phyloP scores from a whole-genome alignment of 2,329 filamentous ascomycete genomes.

The Fusarium nanum region DNA sequence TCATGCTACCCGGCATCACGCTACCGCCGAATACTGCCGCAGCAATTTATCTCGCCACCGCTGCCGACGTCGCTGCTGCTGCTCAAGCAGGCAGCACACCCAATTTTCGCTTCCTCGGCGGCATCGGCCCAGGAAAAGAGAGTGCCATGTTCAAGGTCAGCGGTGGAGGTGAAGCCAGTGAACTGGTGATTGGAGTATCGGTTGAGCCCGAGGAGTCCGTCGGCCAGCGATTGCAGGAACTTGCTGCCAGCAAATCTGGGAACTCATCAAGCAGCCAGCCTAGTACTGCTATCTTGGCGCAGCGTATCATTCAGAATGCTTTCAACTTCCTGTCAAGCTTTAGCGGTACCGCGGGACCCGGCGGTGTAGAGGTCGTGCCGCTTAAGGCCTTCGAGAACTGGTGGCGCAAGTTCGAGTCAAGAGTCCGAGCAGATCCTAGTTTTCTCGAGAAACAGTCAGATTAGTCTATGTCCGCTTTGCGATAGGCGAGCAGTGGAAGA shows the following conservation, averaged over 20 bases:
- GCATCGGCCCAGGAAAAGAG: conserved; percentile 88
- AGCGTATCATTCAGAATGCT: conserved; percentile 94
- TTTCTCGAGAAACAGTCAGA: conserved; percentile 78
- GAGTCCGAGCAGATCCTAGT: conserved; percentile 84
- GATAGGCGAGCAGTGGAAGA: background rate
- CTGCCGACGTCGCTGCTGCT: conserved; percentile 54
- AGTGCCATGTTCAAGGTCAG: conserved; percentile 87
- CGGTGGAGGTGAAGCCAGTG: conserved; percentile 52
- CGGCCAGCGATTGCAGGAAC: conserved; percentile 72
- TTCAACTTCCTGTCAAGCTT: conserved; percentile 97
- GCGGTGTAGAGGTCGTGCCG: conserved; percentile 87
- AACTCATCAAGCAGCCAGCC: conserved; percentile 53
- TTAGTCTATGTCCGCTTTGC: conserved; percentile 2
- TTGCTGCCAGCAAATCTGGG: conserved; percentile 55
- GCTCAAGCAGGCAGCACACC: conserved; percentile 57
- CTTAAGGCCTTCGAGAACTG: conserved; percentile 95
- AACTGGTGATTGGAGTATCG: conserved; percentile 83
- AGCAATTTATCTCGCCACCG: conserved; percentile 84
- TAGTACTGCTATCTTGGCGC: conserved; percentile 83
- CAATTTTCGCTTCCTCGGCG: conserved; percentile 87
- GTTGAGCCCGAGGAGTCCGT: conserved; percentile 83
- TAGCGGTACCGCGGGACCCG: conserved; percentile 70
- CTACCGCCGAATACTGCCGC: conserved; percentile 83
- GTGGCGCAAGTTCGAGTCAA: conserved; percentile 96
- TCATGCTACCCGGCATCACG: conserved; percentile 81